Evolutionary conservation across 345 rosid species (phyloP).

Genomic region (Viola odorata): DNA sequence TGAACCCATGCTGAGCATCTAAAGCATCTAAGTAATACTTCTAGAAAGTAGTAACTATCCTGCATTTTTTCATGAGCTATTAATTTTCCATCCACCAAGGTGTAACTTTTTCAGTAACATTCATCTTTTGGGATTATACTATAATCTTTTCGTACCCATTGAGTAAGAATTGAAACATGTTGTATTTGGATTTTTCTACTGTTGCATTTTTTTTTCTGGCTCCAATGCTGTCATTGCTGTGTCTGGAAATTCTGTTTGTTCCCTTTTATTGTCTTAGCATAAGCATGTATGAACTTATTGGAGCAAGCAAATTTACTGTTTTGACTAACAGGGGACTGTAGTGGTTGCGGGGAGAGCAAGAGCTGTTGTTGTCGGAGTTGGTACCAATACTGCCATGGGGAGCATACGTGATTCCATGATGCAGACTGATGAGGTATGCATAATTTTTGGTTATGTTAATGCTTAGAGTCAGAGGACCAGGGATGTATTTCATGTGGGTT

Average conservation of each 20-base stretch:
- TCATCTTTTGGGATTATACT: too few species aligned
- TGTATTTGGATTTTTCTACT: too few species aligned
- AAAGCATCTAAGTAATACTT: too few species aligned
- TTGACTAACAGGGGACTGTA: conserved; percentile 79
- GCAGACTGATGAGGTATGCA: conserved; percentile 82
- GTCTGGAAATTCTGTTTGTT: not conserved
- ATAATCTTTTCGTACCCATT: too few species aligned
- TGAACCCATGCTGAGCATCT: too few species aligned
- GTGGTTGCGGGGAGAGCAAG: conserved; percentile 94
- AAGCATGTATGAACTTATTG: not conserved
- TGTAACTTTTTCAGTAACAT: too few species aligned
- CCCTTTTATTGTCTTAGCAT: not conserved
- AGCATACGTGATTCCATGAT: conserved; percentile 96
- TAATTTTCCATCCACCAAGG: too few species aligned
- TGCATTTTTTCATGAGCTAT: too few species aligned
- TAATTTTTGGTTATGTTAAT: conserved; percentile 6
- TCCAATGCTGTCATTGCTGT: not conserved
- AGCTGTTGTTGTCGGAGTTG: conserved; percentile 91
- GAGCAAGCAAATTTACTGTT: conserved; percentile 4
- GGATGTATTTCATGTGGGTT: not conserved
- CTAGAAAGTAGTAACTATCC: too few species aligned
- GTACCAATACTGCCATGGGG: conserved; percentile 98
- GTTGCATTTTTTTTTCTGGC: too few species aligned
- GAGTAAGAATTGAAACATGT: too few species aligned
- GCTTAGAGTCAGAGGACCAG: not conserved